Base-by-base conservation (phyloP, 2,329 filamentous ascomycete species). In the Mycosphaerelloides madeirae region DNA sequence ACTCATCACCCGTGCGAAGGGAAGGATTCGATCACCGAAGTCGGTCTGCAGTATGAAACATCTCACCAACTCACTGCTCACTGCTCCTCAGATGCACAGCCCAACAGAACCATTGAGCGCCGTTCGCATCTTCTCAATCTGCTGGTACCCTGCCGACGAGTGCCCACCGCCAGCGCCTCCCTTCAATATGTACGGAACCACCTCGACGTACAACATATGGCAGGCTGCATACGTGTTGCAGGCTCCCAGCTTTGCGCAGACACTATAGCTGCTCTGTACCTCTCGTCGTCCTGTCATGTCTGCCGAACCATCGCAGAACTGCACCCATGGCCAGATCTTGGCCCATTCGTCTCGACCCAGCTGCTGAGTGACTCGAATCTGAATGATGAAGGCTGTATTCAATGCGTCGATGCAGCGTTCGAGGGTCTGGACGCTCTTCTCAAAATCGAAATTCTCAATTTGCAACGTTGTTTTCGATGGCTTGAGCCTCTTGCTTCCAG, bases 161-260 rank as follows among this genome's bases (percentile, higher is more conserved):
- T 38, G 29, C 8, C 20, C 20, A 14, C 29, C 34, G 15, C 42
- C 18, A 9, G 35, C 29, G 11, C 31, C 29, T 11, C 36, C 35
- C 19, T 38, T 37, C 34, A 44, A 25, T 15, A 52, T 46, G 33
- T 49, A 52, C 29, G 50, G 44, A 38, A 48, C 39, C 4, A 42
- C 45, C 19, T 52, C 50, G 29, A 49, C 38, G 12, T 52, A 52
- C 19, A 52, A 29, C 33, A 47, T 46, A 31, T 49, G 44, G 8
- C 43, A 41, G 11, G 50, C 50, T 11, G 46, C 46, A 32, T 44
- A 40, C 1, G 36, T 33, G 14, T 52, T 45, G 16, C 46, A 48
- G n/a, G 36, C 18, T 9, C 25, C 28, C 11, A 42, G 13, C 29
- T 41, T 31, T 25, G 34, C 11, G 8, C 40, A 18, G 14, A 52